Evolutionary conservation across 768 basidiomycete species (phyloP).

Genomic region (Suillus hirtellus): DNA sequence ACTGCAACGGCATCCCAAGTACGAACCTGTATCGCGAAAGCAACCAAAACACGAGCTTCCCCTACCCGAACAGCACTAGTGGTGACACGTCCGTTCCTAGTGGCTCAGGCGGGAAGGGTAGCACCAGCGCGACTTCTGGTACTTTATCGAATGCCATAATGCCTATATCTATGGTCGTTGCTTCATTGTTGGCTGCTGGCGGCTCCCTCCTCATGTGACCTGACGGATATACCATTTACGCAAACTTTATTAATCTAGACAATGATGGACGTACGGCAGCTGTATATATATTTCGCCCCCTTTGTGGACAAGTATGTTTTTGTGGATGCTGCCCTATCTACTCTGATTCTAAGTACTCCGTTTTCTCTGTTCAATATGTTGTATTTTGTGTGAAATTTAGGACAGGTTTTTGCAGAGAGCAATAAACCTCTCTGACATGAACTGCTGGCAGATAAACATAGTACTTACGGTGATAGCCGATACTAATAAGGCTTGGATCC

Average conservation of each 20-base stretch:
- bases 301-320: conserved; percentile 18
- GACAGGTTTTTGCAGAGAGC: not conserved
- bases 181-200: conserved; percentile 18
- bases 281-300: conserved; percentile 23
- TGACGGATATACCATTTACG: conserved; percentile 13
- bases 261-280: conserved; percentile 16
- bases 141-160: conserved; percentile 17
- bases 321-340: conserved; percentile 13
- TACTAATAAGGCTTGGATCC: not conserved
- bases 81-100: conserved; percentile 17
- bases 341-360: conserved; percentile 1
- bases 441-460: not conserved
- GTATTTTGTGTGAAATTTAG: conserved; percentile 3
- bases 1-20: conserved; percentile 66
- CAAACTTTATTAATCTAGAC: conserved; percentile 24
- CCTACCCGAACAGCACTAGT: conserved; percentile 41
- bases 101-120: conserved; percentile 8
- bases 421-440: not conserved
- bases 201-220: conserved; percentile 21
- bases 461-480: conserved; percentile 18
- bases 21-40: conserved; percentile 84
- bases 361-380: conserved; percentile 12
- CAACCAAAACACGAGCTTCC: conserved; percentile 69
- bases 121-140: conserved; percentile 12
- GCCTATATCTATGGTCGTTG: conserved; percentile 15